phyloP scores from a whole-genome alignment of 306 rosid genomes.

The Lablab purpureus region DNA sequence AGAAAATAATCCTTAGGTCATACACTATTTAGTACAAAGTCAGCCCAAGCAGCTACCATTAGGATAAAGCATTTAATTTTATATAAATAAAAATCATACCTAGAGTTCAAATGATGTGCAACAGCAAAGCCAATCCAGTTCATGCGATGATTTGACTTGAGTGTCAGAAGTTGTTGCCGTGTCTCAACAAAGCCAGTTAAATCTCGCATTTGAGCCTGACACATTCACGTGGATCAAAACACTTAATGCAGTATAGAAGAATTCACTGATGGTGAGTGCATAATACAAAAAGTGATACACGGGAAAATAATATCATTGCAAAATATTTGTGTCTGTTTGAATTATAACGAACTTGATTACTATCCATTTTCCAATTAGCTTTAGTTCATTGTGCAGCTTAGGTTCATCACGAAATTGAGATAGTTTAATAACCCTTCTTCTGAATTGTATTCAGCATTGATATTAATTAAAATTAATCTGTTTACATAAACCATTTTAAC shows the following conservation, averaged over 20 bases:
- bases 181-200: conserved; percentile 95
- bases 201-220: conserved; percentile 98
- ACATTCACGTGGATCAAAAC: conserved; percentile 16
- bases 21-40: conserved; percentile 7
- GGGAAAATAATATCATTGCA: conserved; percentile 25
- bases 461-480: neutral
- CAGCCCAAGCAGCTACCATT: conserved; percentile 12
- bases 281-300: conserved; percentile 27
- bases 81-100: conserved; percentile 57
- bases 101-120: conserved; percentile 89
- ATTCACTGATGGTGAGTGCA: neutral
- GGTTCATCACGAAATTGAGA: conserved; percentile 5
- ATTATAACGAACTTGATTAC: neutral
- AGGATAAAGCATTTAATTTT: conserved; percentile 31
- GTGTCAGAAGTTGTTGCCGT: conserved; percentile 83
- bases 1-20: conserved; percentile 4
- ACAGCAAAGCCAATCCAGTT: conserved; percentile 99
- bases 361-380: neutral
- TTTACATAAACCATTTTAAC: neutral
- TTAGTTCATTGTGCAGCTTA: neutral
- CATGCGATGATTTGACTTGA: conserved; percentile 98
- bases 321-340: conserved; percentile 11
- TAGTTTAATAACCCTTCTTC: neutral
- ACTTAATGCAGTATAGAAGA: conserved; percentile 10
- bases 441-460: neutral